Evolutionary conservation across 192 early-diverging fungal species (phyloP).

Genomic region (Mortierella hygrophila): DNA sequence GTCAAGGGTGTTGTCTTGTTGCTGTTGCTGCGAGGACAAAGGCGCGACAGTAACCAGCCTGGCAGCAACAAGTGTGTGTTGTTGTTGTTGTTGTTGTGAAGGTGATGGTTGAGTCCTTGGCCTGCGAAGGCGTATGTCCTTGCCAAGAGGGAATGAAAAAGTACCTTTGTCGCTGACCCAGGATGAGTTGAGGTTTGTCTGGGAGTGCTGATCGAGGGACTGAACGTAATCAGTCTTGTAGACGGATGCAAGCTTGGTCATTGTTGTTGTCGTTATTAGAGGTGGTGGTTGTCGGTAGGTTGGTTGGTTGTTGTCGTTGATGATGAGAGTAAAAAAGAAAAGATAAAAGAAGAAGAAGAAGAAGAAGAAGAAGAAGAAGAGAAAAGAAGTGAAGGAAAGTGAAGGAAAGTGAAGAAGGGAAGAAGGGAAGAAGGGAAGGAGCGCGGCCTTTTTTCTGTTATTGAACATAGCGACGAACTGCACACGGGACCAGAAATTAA

Average conservation of each 20-base stretch:
- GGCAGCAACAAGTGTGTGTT: neutral
- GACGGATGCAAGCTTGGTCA: conserved; percentile 51
- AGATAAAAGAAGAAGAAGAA: neutral
- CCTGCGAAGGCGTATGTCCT: neutral
- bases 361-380: neutral
- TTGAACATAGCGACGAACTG: neutral
- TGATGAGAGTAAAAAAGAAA: neutral
- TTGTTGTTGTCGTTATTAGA: neutral
- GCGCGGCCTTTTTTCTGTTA: neutral
- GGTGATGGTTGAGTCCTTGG: too few relatives aligned
- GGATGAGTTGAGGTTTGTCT: conserved; percentile 72
- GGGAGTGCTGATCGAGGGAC: conserved; percentile 66
- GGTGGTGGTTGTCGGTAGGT: neutral
- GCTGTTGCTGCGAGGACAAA: too few relatives aligned
- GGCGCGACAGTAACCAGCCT: too few relatives aligned
- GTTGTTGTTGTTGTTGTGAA: neutral
- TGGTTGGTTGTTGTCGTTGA: neutral
- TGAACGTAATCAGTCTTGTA: conserved; percentile 59
- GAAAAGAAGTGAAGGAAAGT: neutral
- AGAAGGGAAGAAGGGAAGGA: neutral
- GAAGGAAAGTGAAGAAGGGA: neutral
- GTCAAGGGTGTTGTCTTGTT: too few relatives aligned
- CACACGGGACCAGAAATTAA: neutral
- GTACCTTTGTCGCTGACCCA: conserved; percentile 75
- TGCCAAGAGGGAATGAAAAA: neutral